Conservation (phyloP, 768 basidiomycete genomes). For the Suillus occidentalis region DNA sequence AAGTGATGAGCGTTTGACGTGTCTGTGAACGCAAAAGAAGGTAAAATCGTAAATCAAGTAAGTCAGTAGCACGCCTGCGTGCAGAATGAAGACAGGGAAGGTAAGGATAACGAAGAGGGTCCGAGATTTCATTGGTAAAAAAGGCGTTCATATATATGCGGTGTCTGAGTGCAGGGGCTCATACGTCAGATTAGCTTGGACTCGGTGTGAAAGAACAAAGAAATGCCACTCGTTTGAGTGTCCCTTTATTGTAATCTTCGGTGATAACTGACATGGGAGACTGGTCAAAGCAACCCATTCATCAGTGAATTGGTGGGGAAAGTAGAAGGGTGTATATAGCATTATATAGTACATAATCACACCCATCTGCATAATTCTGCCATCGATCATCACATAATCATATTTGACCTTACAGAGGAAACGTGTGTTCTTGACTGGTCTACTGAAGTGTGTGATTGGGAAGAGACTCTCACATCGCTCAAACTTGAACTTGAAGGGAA, state of each 20-base stretch:
- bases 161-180: neutral
- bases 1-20: neutral
- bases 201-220: conserved; percentile 8
- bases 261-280: neutral
- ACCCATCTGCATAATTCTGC: no score
- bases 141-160: conserved; percentile 21
- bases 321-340: no score
- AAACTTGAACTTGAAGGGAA: no score
- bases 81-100: conserved; percentile 2
- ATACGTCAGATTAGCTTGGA: neutral
- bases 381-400: no score
- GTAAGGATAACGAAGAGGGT: conserved; percentile 11
- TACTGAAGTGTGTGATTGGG: no score
- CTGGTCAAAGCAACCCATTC: neutral
- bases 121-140: conserved; percentile 12
- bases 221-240: conserved; percentile 7
- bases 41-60: conserved; percentile 5
- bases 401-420: no score
- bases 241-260: conserved; percentile 15
- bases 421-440: no score
- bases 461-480: no score
- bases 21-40: conserved; percentile 5
- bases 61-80: conserved; percentile 15
- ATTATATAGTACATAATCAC: no score
- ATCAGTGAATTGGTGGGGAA: no score